Base-by-base conservation (phyloP, 1,284 basidiomycete genomes). In the Cutaneotrichosporon curvatum region DNA sequence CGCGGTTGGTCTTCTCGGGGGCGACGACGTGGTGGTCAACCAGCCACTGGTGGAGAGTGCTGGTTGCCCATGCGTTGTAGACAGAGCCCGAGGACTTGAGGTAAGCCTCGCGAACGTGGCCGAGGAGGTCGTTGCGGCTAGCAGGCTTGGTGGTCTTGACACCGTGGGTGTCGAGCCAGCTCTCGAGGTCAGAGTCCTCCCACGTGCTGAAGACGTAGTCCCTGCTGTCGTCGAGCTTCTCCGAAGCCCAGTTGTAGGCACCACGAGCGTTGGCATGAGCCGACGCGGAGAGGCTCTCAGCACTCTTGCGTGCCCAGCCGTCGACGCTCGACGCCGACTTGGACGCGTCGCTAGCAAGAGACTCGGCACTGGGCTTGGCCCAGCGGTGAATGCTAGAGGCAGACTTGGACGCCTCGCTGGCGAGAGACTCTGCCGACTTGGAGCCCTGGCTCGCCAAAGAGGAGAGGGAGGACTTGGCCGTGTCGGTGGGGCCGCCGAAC, bases 201-300 rank as follows among this genome's bases (percentile, higher is more conserved):
- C 91, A 94, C 2, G 82, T 79, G 0, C 85, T 87, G 67, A 86
- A 92, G 7, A 90, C 72, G 58, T 90, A 92, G 69, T 95, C 89
- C 65, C 81, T 85, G 25, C 81, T 70, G 53, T 85, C 80, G 48
- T 90, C 83, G 33, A 90, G 67, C 43, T 60, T 60, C 53, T 61
- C 61, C 22, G 53, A 45, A 16, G 75, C 74, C 34, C 76, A 75
- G 12, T 71, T 72, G 15, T 78, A 79, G n/a, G 79, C 75, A 35
- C 77, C 61, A 4, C 57, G 53, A 12, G 64, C 68, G 38, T 66
- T 62, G 9, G 58, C 40, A 49, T 70, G 54, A 45, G 25, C 62
- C 18, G 62, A 60, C 12, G 60, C 55, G 15, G 62, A 56, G 0
- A 59, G 58, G 7, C 61, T 56, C 44, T 45, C 55, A 21, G 44